Evolutionary conservation across 2,329 filamentous ascomycete species (phyloP).

Genomic region (Hirsutella minnesotensis): DNA sequence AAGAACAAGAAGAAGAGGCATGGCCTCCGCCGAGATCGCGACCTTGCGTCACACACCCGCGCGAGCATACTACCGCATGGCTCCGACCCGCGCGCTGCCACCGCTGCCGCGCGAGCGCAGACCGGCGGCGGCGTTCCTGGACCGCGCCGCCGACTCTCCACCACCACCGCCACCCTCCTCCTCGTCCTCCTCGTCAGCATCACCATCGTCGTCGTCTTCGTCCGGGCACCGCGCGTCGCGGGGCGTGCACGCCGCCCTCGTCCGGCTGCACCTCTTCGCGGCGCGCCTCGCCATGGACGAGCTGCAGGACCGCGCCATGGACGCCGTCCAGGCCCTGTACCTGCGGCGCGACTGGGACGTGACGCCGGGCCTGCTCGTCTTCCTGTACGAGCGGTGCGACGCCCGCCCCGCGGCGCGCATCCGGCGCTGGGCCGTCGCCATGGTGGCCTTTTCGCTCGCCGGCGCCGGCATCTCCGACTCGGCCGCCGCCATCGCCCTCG

Average conservation of each 20-base stretch:
- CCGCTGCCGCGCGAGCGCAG: too few species aligned
- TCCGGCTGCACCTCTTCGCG: constrained; percentile 46
- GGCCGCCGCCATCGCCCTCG: too few species aligned
- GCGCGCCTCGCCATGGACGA: constrained; percentile 34
- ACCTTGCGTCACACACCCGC: too few species aligned
- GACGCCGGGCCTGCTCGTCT: constrained; percentile 35
- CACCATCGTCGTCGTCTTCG: too few species aligned
- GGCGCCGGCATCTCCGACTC: too few species aligned
- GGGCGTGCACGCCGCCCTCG: constrained; percentile 42
- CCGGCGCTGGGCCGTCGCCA: constrained; percentile 47
- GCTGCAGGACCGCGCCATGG: constrained; percentile 46
- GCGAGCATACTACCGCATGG: too few species aligned
- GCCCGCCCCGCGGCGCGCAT: constrained; percentile 36
- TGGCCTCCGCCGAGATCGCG: too few species aligned
- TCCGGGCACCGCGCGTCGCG: constrained; percentile 9
- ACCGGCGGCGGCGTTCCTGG: too few species aligned
- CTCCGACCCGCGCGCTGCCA: too few species aligned
- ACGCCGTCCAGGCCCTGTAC: constrained; percentile 47
- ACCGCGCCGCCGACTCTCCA: constrained; percentile 25
- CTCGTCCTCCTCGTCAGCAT: too few species aligned
- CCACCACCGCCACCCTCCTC: constrained; percentile 9
- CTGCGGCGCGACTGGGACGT: constrained; percentile 48
- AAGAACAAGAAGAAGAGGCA: too few species aligned
- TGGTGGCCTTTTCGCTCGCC: constrained; percentile 44
- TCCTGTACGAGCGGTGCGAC: constrained; percentile 43